phyloP scores from a whole-genome alignment of 2,329 filamentous ascomycete species.

The Colletotrichum higginsianum region DNA sequence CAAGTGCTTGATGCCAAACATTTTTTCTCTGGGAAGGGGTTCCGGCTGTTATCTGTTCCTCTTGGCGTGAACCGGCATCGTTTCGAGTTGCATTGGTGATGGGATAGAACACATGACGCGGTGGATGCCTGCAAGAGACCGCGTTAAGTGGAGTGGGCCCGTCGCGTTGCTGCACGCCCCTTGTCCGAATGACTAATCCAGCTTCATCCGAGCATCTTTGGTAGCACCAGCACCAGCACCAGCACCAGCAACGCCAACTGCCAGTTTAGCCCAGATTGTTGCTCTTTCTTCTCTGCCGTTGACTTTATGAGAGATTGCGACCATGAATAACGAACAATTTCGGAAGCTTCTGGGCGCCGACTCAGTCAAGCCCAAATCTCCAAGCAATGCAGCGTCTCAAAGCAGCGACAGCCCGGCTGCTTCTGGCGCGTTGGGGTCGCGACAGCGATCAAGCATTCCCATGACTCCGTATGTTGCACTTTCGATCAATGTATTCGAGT shows the following conservation, averaged over 20 bases:
- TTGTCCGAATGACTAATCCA: slow-evolving; percentile 24
- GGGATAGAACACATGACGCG: slow-evolving; percentile 6
- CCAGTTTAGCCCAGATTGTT: neutral
- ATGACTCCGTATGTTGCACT: slow-evolving; percentile 85
- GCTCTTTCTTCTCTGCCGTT: neutral
- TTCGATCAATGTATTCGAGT: neutral
- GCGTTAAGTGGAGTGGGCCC: slow-evolving; percentile 55
- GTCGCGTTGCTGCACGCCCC: slow-evolving; percentile 55
- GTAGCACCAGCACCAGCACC: neutral
- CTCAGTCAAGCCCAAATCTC: slow-evolving; percentile 56
- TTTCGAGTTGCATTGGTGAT: slow-evolving; percentile 9
- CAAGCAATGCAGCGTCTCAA: slow-evolving; percentile 63
- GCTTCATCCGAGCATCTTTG: neutral
- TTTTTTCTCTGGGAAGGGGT: neutral
- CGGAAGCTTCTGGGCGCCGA: slow-evolving; percentile 79
- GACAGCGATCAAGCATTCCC: slow-evolving; percentile 84
- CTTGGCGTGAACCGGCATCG: neutral
- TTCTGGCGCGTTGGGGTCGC: slow-evolving; percentile 76
- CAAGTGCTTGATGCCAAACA: neutral
- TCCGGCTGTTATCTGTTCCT: neutral
- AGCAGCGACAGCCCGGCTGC: slow-evolving; percentile 47
- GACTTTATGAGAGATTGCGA: neutral
- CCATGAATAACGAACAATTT: slow-evolving; percentile 97
- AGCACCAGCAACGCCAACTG: slow-evolving; percentile 6
- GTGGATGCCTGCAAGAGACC: slow-evolving; percentile 43